Percentiles rank a stretch among this genome's conserved stretches.
Evolutionary conservation across 371 early-diverging fungal genomes (phyloP).

Genomic region (Mortierella sp.): DNA sequence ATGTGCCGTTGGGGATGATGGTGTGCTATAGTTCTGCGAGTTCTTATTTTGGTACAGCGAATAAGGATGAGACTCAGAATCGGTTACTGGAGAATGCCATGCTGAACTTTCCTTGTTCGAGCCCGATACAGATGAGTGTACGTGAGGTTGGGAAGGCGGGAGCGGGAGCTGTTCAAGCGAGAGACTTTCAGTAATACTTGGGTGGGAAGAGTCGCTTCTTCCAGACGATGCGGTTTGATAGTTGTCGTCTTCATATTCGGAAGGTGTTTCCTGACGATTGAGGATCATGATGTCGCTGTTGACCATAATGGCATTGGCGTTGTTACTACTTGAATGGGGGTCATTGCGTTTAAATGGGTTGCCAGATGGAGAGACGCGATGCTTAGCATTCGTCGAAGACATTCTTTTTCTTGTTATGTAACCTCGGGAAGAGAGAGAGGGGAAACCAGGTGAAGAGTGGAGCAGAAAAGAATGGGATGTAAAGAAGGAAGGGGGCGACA

Average conservation of each 20-base stretch:
- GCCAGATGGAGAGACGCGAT: neutral
- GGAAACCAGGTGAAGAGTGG: neutral
- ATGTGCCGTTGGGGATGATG: neutral
- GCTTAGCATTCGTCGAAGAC: neutral
- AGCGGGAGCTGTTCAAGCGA: neutral
- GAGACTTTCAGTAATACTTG: neutral
- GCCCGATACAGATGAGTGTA: too few species aligned
- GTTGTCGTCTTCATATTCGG: slow-evolving; percentile 25
- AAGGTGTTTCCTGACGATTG: slow-evolving; percentile 7
- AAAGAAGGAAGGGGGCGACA: neutral
- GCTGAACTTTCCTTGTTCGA: too few species aligned
- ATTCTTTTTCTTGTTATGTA: neutral
- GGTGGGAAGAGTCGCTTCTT: neutral
- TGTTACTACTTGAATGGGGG: neutral
- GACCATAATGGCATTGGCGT: slow-evolving; percentile 32
- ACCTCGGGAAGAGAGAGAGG: neutral
- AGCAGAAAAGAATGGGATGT: neutral
- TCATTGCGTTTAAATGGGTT: neutral
- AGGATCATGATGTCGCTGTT: slow-evolving; percentile 52
- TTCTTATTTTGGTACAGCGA: neutral
- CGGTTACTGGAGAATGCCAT: neutral
- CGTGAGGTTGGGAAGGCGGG: neutral
- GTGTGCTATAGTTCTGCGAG: neutral
- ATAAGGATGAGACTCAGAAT: neutral
- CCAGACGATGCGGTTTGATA: neutral